phyloP scores from a whole-genome alignment of 176 grass and related monocot species.

The Oryza longistaminata region DNA sequence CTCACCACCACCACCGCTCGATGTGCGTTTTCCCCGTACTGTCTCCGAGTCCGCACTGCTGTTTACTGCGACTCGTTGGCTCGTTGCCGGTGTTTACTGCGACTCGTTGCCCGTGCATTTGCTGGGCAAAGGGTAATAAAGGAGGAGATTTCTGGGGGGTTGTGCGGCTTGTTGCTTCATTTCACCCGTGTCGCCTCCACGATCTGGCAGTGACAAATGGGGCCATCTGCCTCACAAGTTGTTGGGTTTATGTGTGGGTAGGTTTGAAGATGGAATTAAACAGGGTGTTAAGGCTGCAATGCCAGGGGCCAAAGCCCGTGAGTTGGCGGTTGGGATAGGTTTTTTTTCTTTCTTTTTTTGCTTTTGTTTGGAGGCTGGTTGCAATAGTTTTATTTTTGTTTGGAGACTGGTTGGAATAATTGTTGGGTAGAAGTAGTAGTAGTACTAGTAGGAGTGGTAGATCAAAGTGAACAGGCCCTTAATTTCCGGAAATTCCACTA shows the following conservation, averaged over 20 bases:
- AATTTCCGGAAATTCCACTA: background rate
- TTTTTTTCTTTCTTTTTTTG: background rate
- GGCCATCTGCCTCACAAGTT: background rate
- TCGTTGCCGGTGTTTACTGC: too few relatives aligned
- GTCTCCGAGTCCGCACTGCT: constrained; percentile 13
- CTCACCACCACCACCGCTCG: background rate
- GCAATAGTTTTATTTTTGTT: constrained; percentile 3
- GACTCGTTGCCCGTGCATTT: background rate
- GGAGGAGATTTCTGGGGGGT: constrained; percentile 9
- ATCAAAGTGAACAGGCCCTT: too few relatives aligned
- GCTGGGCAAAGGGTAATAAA: too few relatives aligned
- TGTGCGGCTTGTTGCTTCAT: background rate
- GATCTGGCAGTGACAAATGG: background rate
- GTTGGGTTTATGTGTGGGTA: background rate
- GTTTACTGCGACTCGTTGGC: background rate
- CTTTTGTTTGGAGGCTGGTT: background rate
- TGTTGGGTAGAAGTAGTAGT: background rate
- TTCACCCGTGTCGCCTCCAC: background rate
- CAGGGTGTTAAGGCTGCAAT: background rate
- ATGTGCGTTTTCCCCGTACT: background rate
- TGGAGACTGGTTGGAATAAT: constrained; percentile 16
- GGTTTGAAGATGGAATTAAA: constrained; percentile 10
- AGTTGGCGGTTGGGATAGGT: constrained; percentile 23
- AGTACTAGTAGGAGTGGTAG: too few relatives aligned
- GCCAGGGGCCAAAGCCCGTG: constrained; percentile 28